A percentile compares a stretch with the other conserved stretches of the same genome.
Evolutionary conservation across 495 filamentous ascomycete species (phyloP).

Genomic region (Lophiostoma macrostomum): DNA sequence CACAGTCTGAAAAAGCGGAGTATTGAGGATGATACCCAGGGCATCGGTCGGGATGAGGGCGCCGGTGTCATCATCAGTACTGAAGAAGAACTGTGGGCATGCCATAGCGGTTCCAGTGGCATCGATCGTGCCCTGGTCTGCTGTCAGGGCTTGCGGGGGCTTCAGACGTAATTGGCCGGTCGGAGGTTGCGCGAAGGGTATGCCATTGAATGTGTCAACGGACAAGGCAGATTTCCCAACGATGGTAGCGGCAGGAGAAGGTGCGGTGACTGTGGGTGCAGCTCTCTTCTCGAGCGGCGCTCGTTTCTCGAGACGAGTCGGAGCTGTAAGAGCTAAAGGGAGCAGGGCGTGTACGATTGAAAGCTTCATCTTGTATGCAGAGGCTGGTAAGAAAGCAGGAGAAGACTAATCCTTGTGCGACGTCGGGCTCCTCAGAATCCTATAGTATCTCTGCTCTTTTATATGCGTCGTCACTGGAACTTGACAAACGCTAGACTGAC

Average conservation of each 20-base stretch:
- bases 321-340: conserved; percentile 22
- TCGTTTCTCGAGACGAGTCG: conserved; percentile 9
- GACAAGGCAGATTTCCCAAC: conserved; percentile 15
- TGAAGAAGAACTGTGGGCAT: conserved; percentile 47
- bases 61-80: conserved; percentile 45
- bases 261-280: conserved; percentile 25
- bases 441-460: no score
- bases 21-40: conserved; percentile 51
- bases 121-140: conserved; percentile 36
- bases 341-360: conserved; percentile 16
- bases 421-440: no score
- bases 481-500: conserved; percentile 4
- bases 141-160: conserved; percentile 53
- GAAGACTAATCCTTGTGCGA: background rate
- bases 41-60: conserved; percentile 45
- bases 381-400: background rate
- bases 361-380: conserved; percentile 23
- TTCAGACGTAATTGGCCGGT: conserved; percentile 57
- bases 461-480: background rate
- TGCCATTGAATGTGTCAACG: conserved; percentile 53
- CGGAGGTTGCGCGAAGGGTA: conserved; percentile 63
- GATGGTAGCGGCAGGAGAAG: conserved; percentile 31
- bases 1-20: conserved; percentile 55
- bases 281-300: conserved; percentile 19
- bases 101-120: conserved; percentile 30